Evolutionary conservation across 2,329 filamentous ascomycete genomes (phyloP).

Genomic region (Rhynchosporium graminicola): DNA sequence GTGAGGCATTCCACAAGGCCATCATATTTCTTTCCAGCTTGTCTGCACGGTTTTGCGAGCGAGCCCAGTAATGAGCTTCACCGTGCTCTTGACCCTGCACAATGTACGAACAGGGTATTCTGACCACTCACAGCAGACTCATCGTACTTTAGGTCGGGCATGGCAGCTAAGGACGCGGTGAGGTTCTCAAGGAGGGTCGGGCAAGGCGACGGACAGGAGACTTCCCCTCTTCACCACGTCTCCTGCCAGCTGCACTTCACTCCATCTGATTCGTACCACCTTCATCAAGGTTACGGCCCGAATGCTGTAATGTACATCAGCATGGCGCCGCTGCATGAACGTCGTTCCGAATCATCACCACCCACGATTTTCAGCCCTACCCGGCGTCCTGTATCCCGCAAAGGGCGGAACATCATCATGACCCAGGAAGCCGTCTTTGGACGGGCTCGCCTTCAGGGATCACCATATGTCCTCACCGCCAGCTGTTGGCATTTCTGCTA

Average conservation of each 20-base stretch:
- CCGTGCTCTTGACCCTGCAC: slow-evolving; percentile 13
- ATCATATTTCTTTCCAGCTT: background rate
- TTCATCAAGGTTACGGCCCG: slow-evolving; percentile 13
- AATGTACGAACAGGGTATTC: slow-evolving; percentile 8
- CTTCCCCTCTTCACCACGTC: slow-evolving; percentile 1
- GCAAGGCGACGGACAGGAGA: slow-evolving; percentile 10
- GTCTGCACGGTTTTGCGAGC: slow-evolving; percentile 6
- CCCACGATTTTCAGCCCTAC: slow-evolving; percentile 31
- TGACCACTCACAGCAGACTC: slow-evolving; percentile 17
- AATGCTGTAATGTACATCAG: slow-evolving; percentile 8
- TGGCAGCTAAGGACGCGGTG: slow-evolving; percentile 10
- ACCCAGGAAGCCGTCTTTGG: slow-evolving; percentile 8
- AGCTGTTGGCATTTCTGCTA: background rate
- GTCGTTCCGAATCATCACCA: slow-evolving; percentile 8
- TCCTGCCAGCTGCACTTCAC: background rate
- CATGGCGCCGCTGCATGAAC: slow-evolving; percentile 9
- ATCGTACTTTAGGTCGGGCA: slow-evolving; percentile 22
- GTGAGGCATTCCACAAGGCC: slow-evolving; percentile 6
- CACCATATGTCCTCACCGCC: slow-evolving; percentile 11
- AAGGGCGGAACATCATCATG: slow-evolving; percentile 3
- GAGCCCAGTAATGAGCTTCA: slow-evolving; percentile 18
- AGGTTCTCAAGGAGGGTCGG: slow-evolving; percentile 6
- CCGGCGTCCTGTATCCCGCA: slow-evolving; percentile 22
- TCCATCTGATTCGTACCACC: slow-evolving; percentile 11
- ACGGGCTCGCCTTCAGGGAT: slow-evolving; percentile 15